Percentiles rank a stretch among this genome's conserved stretches.
Conservation (phyloP, 345 rosid genomes). For the Carallia brachiata region DNA sequence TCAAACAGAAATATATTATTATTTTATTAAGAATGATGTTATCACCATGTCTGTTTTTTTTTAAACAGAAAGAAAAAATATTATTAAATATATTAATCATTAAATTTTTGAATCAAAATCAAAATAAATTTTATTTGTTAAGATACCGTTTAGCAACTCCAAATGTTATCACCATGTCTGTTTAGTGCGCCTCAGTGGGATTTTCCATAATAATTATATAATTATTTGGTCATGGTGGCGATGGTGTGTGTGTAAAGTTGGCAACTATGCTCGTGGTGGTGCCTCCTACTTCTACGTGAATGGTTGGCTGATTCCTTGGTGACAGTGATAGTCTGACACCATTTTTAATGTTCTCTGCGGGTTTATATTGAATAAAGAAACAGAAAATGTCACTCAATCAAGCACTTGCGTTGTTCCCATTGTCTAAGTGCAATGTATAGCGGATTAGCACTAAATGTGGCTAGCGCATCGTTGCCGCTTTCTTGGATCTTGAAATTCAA, state of each 20-base stretch:
- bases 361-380: slow-evolving; percentile 4
- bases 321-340: slow-evolving; percentile 10
- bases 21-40: too few relatives aligned
- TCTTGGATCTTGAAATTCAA: not conserved
- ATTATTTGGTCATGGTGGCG: slow-evolving; percentile 15
- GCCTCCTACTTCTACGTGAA: not conserved
- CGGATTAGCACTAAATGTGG: slow-evolving; percentile 47
- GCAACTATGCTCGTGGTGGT: slow-evolving; percentile 23
- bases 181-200: too few relatives aligned
- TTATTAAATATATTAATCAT: too few relatives aligned
- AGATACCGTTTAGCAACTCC: too few relatives aligned
- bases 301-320: slow-evolving; percentile 40
- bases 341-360: slow-evolving; percentile 32
- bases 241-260: slow-evolving; percentile 23
- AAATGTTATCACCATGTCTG: too few relatives aligned
- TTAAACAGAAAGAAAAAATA: too few relatives aligned
- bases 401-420: not conserved
- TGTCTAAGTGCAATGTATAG: slow-evolving; percentile 46
- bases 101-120: too few relatives aligned
- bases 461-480: slow-evolving; percentile 19
- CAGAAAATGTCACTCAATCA: slow-evolving; percentile 43
- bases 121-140: too few relatives aligned
- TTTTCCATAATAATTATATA: not conserved
- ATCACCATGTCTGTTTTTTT: too few relatives aligned
- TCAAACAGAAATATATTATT: too few relatives aligned